Base-by-base conservation (phyloP, 768 basidiomycete genomes). In the Leucogyrophana mollusca region DNA sequence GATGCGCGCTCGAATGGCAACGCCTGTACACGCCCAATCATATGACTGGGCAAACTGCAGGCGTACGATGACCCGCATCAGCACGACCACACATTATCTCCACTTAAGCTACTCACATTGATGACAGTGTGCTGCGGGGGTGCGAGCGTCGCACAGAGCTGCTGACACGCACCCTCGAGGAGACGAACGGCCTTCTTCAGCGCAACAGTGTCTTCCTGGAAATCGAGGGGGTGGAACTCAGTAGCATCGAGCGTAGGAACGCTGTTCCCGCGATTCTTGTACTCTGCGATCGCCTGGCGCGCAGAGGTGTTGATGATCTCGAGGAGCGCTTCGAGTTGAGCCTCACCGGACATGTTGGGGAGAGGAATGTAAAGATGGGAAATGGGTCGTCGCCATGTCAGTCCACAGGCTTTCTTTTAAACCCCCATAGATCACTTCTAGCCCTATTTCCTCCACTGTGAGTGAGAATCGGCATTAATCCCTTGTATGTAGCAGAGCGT, bases 291-390 rank as follows among this genome's bases (percentile, higher is more conserved):
- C 9, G 55, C 55, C 40, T 59, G 53, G 9, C 52, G 58, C 17
- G 65, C 56, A 9, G 68, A 55, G 1, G 49, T 46, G 27, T 57
- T 61, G 51, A 68, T 64, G 16, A 68, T 62, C 7, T 52, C 55
- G 34, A 69, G 57, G 37, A 68, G 57, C 1, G 57, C 56, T 42
- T 56, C 51, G 24, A 69, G 56, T 16, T 68, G 59, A n/a, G 52
- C 51, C 50, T 59, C 60, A n/a, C 25, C 36, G 9, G 35, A 37
- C 44, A 6, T 7, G 4, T 20, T 27, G 9, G 9, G 24, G 37
- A 9, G 37, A 3, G 44, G 8, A 14, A 4, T 3, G 14, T 25
- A n/a, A 23, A 25, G 40, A 42, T 25, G 35, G 35, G 35, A 37
- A 37, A 37, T 30, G 13, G n/a, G n/a, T 30, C 13, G 27, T 6